These are phyloP conservation scores for Leavenworthia alabamica DNA, from an alignment of 345 rosid species.

Conservation along the genomic window DNA sequence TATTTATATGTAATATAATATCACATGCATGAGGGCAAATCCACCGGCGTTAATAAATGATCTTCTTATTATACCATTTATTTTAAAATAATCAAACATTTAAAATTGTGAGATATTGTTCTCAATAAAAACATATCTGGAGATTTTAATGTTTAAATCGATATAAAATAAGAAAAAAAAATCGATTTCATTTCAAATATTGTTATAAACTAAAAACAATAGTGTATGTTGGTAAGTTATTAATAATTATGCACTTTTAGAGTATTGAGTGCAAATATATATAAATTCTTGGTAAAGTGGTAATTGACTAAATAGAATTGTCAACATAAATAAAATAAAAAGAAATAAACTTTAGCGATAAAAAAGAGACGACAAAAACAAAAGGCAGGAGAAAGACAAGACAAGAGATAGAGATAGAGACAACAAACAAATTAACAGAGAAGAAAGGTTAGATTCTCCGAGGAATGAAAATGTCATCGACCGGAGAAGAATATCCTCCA, in stretches of 20 bases:
- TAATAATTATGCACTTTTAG: background rate
- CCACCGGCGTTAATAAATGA: too few relatives aligned
- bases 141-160: background rate
- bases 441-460: background rate
- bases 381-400: background rate
- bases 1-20: too few relatives aligned
- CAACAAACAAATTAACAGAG: background rate
- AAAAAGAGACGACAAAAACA: background rate
- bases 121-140: background rate
- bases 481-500: background rate
- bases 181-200: too few relatives aligned
- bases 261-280: background rate
- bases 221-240: background rate
- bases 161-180: too few relatives aligned
- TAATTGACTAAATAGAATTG: background rate
- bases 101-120: too few relatives aligned
- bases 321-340: background rate
- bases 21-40: too few relatives aligned
- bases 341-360: background rate
- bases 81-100: too few relatives aligned
- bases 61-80: too few relatives aligned
- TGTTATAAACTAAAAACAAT: background rate
- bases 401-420: too few relatives aligned
- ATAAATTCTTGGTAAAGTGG: background rate
- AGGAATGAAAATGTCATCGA: background rate